Percentiles rank a stretch among this genome's conserved stretches.
Evolutionary conservation across 768 basidiomycete species (phyloP).

Genomic region (Rhodotorula taiwanensis): DNA sequence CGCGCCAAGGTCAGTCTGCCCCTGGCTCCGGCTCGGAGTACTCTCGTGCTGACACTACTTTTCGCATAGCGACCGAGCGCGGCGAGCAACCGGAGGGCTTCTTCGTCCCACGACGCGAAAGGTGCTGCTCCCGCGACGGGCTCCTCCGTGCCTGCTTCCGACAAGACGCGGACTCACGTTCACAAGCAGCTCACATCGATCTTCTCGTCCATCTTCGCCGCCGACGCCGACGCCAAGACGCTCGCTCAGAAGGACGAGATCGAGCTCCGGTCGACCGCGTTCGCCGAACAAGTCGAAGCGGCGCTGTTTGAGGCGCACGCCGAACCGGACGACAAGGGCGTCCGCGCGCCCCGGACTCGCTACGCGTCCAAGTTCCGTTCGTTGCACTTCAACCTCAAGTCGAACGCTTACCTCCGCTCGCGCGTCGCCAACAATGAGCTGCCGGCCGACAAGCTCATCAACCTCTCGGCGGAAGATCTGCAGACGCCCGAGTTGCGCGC

Average conservation of each 20-base stretch:
- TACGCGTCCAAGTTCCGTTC: constrained; percentile 73
- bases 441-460: constrained; percentile 63
- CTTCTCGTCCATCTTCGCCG: constrained; percentile 34
- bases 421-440: constrained; percentile 65
- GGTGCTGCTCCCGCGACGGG: not conserved
- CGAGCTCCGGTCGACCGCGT: constrained; percentile 24
- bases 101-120: not conserved
- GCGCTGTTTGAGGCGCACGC: constrained; percentile 67
- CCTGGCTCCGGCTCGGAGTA: not conserved
- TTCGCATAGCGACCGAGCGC: not conserved
- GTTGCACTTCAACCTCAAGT: constrained; percentile 78
- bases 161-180: constrained; percentile 36
- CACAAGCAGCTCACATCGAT: constrained; percentile 32
- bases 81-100: not conserved
- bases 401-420: constrained; percentile 69
- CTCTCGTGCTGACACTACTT: not conserved
- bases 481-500: constrained; percentile 79
- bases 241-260: not conserved
- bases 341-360: constrained; percentile 41
- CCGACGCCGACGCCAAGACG: not conserved
- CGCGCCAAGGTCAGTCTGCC: not conserved
- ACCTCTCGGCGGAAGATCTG: constrained; percentile 81
- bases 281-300: constrained; percentile 63
- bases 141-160: constrained; percentile 12
- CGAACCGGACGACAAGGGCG: constrained; percentile 64